Base-by-base conservation (phyloP, 495 filamentous ascomycete genomes). In the Aeminium ludgeri region DNA sequence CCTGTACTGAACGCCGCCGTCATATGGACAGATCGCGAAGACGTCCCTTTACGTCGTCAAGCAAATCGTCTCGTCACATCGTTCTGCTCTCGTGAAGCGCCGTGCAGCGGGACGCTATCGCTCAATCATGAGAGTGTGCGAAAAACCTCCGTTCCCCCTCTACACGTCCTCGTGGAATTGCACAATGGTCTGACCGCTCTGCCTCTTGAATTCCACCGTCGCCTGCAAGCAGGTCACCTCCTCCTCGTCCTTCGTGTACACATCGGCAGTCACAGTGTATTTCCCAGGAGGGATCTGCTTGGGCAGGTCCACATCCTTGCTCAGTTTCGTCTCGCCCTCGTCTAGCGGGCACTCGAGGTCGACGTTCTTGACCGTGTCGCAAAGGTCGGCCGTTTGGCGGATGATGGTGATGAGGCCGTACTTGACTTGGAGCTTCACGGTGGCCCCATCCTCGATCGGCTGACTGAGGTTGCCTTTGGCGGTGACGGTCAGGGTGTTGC, bases 371-470 rank as follows among this genome's bases (percentile, higher is more conserved):
- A 92, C 73, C 59, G 92, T 72, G 16, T 94, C 80, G 63, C 89
- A 99, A 10, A 96, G 70, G 56, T 92, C 77, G 51, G 77, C 73
- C 41, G 60, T 64, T 41, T 80, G 78, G 51, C 71, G 79, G 59
- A 99, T 71, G 41, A 99, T 67, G 35, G 76, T 81, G 56, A 99
- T 94, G 51, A 92, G 64, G 48, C 84, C 89, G 58, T 87, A 99
- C 60, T 93, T 95, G 63, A 96, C 86, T 41, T 76, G 68, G 23
- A 99, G 57, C 20, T 76, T 65, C 27, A 94, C 76, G 43, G 75
- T 77, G 30, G 91, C 80, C 38, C 82, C 86, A 29, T 82, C 55
- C n/a, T 70, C 67, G 43, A 99, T 67, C 10, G 59, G 51, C 43
- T 87, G 59, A 41, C 62, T 67, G 34, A 99, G 65, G 12, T 59